A percentile compares a stretch with the other conserved stretches of the same genome.
These are phyloP conservation scores for Beauveria brongniartii DNA, from an alignment of 2,329 filamentous ascomycete genomes.

Conservation along the genomic window DNA sequence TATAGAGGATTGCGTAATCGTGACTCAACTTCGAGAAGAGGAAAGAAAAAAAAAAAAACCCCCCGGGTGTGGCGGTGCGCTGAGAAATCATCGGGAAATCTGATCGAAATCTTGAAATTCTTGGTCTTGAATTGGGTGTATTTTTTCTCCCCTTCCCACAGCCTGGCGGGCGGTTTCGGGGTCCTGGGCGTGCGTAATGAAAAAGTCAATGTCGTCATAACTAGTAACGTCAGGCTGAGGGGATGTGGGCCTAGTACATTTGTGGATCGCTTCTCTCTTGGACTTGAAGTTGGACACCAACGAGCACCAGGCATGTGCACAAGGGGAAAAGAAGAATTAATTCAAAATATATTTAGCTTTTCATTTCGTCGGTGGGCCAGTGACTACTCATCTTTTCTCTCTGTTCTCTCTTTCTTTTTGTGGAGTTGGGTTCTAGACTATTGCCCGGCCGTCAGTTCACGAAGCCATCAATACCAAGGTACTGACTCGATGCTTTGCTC, in stretches of 20 bases:
- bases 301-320: neutral
- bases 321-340: neutral
- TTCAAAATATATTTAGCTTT: neutral
- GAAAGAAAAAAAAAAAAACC: neutral
- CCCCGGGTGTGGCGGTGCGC: neutral
- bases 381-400: neutral
- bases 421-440: neutral
- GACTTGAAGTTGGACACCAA: neutral
- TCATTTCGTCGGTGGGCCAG: neutral
- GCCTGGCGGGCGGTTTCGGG: neutral
- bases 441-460: too few relatives aligned
- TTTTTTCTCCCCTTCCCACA: neutral
- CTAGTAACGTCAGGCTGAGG: too few relatives aligned
- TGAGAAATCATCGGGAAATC: conserved; percentile 1
- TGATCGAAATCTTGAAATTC: conserved; percentile 6
- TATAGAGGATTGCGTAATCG: conserved; percentile 3
- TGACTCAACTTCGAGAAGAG: neutral
- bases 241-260: neutral
- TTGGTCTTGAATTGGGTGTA: neutral
- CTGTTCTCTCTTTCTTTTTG: neutral
- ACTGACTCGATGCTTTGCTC: neutral
- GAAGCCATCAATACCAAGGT: too few relatives aligned
- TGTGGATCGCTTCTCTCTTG: neutral
- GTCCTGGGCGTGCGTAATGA: neutral
- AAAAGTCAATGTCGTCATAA: conserved; percentile 9